Conservation (phyloP, 2,329 filamentous ascomycete species). For the Onygena corvina region DNA sequence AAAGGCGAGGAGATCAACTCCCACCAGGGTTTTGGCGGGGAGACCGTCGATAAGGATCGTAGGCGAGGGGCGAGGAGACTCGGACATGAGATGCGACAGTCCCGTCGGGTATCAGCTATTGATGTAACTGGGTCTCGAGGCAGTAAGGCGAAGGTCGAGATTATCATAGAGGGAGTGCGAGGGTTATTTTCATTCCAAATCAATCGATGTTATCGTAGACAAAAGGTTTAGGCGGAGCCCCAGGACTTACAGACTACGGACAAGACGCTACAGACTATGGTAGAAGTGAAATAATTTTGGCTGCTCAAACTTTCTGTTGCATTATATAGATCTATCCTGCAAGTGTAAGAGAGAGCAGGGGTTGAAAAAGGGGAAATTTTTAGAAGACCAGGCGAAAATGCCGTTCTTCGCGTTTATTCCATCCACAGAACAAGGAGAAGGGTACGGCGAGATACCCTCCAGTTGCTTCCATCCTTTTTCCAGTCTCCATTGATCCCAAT, state of each 20-base stretch:
- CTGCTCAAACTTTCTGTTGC: conserved; percentile 2
- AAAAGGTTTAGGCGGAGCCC: no score
- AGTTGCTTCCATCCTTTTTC: conserved; percentile 21
- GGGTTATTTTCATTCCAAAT: no score
- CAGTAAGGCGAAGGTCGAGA: background rate
- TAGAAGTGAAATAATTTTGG: background rate
- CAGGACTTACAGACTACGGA: no score
- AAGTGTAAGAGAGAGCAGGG: background rate
- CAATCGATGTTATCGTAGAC: background rate
- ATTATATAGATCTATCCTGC: conserved; percentile 6
- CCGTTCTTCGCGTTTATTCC: conserved; percentile 45
- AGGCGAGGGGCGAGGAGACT: conserved; percentile 24
- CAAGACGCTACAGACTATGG: background rate
- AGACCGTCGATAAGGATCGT: conserved; percentile 36
- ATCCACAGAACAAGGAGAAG: conserved; percentile 31
- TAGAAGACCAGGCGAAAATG: conserved; percentile 41
- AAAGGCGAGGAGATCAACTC: conserved; percentile 47
- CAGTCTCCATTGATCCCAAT: conserved; percentile 14
- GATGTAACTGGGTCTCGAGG: background rate
- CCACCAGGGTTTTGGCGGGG: conserved; percentile 40
- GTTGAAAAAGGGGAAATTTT: conserved; percentile 6
- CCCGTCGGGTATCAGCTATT: background rate
- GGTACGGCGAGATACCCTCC: conserved; percentile 23
- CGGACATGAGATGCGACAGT: conserved; percentile 14
- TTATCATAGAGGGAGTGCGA: background rate